Evolutionary conservation across 306 rosid species (phyloP), one percentile per base, ranked within the genome.

Genomic region (Pyrus bretschneideri): DNA sequence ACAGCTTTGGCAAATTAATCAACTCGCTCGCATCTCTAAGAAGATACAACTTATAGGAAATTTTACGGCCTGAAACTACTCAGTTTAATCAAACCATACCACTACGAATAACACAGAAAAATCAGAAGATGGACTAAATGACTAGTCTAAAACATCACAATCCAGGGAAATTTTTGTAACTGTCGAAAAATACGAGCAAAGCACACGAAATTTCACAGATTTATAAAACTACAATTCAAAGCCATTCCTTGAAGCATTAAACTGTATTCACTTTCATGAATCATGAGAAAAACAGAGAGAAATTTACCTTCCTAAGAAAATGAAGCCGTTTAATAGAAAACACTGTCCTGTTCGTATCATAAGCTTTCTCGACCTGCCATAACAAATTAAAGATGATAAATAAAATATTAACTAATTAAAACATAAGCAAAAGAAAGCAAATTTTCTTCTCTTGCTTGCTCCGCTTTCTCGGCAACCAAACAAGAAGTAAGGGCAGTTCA

Each of bases 291-390:
- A 29, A 40, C 7, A 9, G 14, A 45, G 29, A 42, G 15, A 38
- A 42, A 73, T 4, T n/a, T 82, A 90, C 97, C 98, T 91, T 80
- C 98, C 98, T 74, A 92, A 80, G 89, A 92, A 92, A 51, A 94
- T 88, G 58, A 90, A 90, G 59, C 98, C 98, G 64, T 94, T 94
- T 13, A 94, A 79, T 71, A 94, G 91, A 80, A 94, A 94, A 85
- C 96, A 94, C 78, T 94, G 98, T 49, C 93, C 96, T 0, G 97
- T 94, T 67, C 98, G 91, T 18, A 88, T 79, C 84, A 81, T 33
- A 71, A 91, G 90, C 78, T 63, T 77, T 38, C 75, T 87, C 21
- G 97, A 93, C 89, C 94, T 91, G 80, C 23, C 25, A 60, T 58
- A 30, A 70, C 4, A 78, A 44, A 4, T 25, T 19, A 3, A 31